Percentiles rank a stretch among this genome's conserved stretches.
Evolutionary conservation across 257 asterid species (phyloP).

Genomic region (Solanum corneliomulleri): DNA sequence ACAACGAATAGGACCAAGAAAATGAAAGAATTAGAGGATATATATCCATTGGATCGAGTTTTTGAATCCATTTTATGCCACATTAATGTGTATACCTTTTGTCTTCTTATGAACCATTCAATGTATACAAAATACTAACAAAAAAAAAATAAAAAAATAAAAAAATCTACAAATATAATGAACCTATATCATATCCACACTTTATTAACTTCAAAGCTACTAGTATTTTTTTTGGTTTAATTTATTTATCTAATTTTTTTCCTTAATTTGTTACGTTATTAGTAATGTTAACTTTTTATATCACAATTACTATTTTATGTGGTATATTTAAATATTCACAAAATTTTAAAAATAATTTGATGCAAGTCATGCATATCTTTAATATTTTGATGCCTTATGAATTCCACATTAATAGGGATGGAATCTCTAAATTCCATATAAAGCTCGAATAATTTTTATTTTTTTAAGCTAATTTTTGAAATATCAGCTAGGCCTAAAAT

Average conservation of each 20-base stretch:
- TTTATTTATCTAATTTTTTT: not conserved
- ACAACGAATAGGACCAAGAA: not conserved
- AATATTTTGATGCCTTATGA: not conserved
- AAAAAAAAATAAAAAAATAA: too few relatives aligned
- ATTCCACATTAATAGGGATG: not conserved
- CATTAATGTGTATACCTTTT: not conserved
- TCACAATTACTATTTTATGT: not conserved
- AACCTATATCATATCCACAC: not conserved
- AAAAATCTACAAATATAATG: not conserved
- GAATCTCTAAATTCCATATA: accelerated
- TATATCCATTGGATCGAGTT: not conserved
- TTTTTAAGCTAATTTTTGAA: not conserved
- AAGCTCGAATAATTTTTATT: accelerated
- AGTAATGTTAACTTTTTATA: not conserved
- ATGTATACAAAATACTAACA: not conserved
- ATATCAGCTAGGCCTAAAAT: not conserved
- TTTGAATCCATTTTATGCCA: not conserved
- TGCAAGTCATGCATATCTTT: too few relatives aligned
- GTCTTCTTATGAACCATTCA: not conserved
- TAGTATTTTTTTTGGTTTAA: not conserved
- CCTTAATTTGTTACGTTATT: not conserved
- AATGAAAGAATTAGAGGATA: not conserved
- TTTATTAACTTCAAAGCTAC: not conserved
- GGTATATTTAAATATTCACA: not conserved
- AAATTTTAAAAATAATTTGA: not conserved